Conservation (phyloP, 768 basidiomycete genomes). For the Sarcodon aspratus region DNA sequence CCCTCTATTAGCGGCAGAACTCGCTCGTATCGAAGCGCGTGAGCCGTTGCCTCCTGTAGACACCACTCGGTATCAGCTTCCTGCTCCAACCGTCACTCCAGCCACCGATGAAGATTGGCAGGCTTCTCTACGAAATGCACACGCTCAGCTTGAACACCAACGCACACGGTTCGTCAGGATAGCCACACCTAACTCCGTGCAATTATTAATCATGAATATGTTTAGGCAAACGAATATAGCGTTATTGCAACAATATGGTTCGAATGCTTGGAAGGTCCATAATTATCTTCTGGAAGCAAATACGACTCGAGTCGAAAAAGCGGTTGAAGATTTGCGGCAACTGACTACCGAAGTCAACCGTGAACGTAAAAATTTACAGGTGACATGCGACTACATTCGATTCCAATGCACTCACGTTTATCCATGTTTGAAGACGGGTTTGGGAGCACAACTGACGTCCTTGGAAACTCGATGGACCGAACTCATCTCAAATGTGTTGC, state of each 20-base stretch:
- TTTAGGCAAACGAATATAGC: conserved; percentile 75
- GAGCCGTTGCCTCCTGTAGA: conserved; percentile 60
- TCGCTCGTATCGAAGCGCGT: conserved; percentile 62
- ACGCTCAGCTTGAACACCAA: conserved; percentile 80
- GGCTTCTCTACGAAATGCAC: conserved; percentile 61
- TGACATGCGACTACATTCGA: conserved; percentile 16
- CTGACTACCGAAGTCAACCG: conserved; percentile 80
- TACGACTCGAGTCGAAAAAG: conserved; percentile 57
- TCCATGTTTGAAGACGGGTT: conserved; percentile 39
- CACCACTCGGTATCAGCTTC: conserved; percentile 61
- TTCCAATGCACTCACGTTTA: background rate
- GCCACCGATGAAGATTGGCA: conserved; percentile 72
- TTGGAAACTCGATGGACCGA: conserved; percentile 91
- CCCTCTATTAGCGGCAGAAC: conserved; percentile 59
- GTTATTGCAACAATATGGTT: conserved; percentile 74
- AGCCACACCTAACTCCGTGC: background rate
- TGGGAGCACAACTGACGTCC: conserved; percentile 68
- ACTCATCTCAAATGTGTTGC: conserved; percentile 79
- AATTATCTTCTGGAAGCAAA: conserved; percentile 81
- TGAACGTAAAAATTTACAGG: conserved; percentile 80
- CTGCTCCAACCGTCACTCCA: conserved; percentile 48
- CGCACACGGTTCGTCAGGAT: conserved; percentile 38
- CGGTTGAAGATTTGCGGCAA: conserved; percentile 69
- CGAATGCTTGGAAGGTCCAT: conserved; percentile 86
- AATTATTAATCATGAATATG: background rate